Evolutionary conservation across 345 rosid genomes (phyloP), one percentile per base, ranked within the genome.

Genomic region (Acer campestre): DNA sequence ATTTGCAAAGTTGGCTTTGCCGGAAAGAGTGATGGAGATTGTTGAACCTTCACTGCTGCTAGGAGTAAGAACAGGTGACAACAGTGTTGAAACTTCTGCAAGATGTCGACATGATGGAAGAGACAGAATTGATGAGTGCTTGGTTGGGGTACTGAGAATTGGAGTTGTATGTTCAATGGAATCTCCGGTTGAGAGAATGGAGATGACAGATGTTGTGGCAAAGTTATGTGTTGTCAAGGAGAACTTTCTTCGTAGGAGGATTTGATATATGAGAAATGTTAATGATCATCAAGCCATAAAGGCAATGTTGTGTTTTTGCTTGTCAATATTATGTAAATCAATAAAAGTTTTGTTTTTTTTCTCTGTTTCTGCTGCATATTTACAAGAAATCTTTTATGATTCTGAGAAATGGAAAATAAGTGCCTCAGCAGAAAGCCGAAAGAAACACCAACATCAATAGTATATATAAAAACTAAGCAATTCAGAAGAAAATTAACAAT

Each of bases 81-180:
- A 35, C 6, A 5, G 0, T 35, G 38, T 35, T 35, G 38, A 35
- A 35, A 4, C 6, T 35, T 4, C 0, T 35, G 22, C 11, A 2
- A 71, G 66, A 14, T 8, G 6, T 35, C 38, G 38, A 42, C 46
- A 0, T 42, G 17, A 17, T 6, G 35, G 0, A 18, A 48, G 11
- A 23, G 10, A 13, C 1, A 2, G 2, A 35, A 18, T 0, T 6
- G 40, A 40, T 38, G n/a, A 61, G 23, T 61, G 23, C 40, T 61
- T 61, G 16, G 31, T 14, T 0, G 65, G 22, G 3, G 22, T 61
- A 12, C 2, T 14, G 6, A 61, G 40, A 13, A 73, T 3, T 22
- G 67, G 76, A 59, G 67, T 73, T 40, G 23, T 73, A 4, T 61
- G 67, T 31, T 59, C 67, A 7, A 61, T 42, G 38, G 40, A 59